These are phyloP conservation scores for Paramecium octaurelia DNA, from an alignment of 73 alveolate species.

Conservation along the genomic window DNA sequence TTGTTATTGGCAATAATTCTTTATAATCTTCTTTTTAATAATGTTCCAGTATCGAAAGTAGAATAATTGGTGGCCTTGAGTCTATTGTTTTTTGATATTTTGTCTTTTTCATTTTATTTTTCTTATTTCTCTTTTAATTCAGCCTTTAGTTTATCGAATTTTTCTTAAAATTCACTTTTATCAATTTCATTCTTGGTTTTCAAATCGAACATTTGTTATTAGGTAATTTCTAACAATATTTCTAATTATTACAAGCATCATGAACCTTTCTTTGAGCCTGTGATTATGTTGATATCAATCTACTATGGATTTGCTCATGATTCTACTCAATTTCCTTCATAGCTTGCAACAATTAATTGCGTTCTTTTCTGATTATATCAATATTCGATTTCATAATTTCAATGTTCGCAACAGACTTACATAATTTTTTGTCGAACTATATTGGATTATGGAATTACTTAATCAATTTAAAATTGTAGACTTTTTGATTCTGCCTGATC, in stretches of 20 bases:
- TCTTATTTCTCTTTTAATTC: slow-evolving; percentile 28
- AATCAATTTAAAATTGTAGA: neutral
- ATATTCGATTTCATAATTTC: neutral
- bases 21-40: slow-evolving; percentile 60
- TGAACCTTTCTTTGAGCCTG: slow-evolving; percentile 29
- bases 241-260: neutral
- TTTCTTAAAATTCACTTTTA: slow-evolving; percentile 27
- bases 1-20: slow-evolving; percentile 52
- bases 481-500: neutral
- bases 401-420: slow-evolving; percentile 7
- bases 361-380: slow-evolving; percentile 14
- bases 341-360: neutral
- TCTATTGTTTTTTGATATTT: neutral
- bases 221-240: neutral
- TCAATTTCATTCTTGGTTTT: slow-evolving; percentile 53
- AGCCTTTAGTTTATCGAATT: slow-evolving; percentile 40
- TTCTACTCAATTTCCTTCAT: slow-evolving; percentile 18
- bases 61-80: slow-evolving; percentile 9
- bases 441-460: neutral
- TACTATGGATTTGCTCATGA: neutral
- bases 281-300: neutral
- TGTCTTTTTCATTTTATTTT: slow-evolving; percentile 22
- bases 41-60: slow-evolving; percentile 53
- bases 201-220: neutral
- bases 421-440: slow-evolving; percentile 28